These are phyloP conservation scores for Chaetomium olivaceum DNA, from an alignment of 2,329 filamentous ascomycete species.

Conservation along the genomic window DNA sequence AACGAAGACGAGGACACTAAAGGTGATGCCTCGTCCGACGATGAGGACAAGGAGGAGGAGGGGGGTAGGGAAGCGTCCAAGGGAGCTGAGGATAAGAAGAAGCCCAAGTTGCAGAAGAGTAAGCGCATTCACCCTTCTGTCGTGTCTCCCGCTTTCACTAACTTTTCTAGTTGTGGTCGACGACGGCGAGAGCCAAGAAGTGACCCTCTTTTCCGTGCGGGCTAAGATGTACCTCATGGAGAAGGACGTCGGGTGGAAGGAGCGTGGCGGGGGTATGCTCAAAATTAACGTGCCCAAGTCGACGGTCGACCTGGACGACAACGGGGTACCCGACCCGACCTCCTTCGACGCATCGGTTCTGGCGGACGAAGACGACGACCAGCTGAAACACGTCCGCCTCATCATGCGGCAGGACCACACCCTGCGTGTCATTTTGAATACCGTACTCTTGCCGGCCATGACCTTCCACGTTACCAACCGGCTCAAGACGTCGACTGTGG, in stretches of 20 bases:
- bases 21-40: conserved; percentile 48
- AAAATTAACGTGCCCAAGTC: conserved; percentile 75
- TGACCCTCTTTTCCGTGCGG: conserved; percentile 71
- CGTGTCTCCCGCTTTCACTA: not conserved
- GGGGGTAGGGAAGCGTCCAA: conserved; percentile 55
- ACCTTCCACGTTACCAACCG: conserved; percentile 75
- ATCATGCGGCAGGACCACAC: conserved; percentile 92
- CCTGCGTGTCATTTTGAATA: conserved; percentile 83
- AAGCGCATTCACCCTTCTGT: conserved; percentile 38
- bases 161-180: conserved; percentile 62
- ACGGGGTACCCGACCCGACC: conserved; percentile 50
- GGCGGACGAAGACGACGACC: conserved; percentile 45
- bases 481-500: conserved; percentile 68
- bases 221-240: conserved; percentile 84
- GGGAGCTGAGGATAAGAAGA: conserved; percentile 62
- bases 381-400: conserved; percentile 63
- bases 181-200: conserved; percentile 84
- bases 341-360: conserved; percentile 58
- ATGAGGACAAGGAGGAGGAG: conserved; percentile 54
- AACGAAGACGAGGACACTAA: conserved; percentile 51
- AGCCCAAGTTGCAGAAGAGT: conserved; percentile 69
- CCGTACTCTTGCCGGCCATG: conserved; percentile 74
- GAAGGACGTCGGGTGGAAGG: conserved; percentile 76
- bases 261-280: conserved; percentile 79
- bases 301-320: conserved; percentile 57